phyloP scores from a whole-genome alignment of 495 filamentous ascomycete species.

The Annulohypoxylon maeteangense region DNA sequence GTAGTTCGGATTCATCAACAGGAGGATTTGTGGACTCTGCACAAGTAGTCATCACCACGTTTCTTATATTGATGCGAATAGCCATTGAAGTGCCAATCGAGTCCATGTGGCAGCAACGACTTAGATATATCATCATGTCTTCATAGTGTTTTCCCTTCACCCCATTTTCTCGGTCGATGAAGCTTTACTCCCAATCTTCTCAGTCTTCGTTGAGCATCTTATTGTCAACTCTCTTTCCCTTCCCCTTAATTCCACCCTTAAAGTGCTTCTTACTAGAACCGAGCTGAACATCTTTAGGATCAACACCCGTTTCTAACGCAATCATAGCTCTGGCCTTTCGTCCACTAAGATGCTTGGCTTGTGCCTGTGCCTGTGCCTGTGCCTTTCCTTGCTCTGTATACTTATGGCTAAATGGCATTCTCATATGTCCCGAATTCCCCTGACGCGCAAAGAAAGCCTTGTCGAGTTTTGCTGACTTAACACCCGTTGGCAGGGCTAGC shows the following conservation, averaged over 20 bases:
- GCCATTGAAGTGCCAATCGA: neutral
- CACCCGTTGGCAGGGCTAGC: conserved; percentile 63
- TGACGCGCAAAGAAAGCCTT: conserved; percentile 82
- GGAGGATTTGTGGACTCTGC: neutral
- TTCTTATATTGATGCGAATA: neutral
- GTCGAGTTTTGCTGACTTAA: conserved; percentile 81
- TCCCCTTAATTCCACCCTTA: conserved; percentile 76
- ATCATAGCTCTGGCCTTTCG: conserved; percentile 86
- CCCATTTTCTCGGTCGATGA: neutral
- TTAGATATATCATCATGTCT: neutral
- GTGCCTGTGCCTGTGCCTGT: conserved; percentile 52
- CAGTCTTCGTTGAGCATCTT: conserved; percentile 40
- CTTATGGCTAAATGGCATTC: conserved; percentile 84
- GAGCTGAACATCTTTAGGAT: conserved; percentile 80
- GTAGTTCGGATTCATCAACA: too few species aligned
- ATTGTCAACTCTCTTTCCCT: conserved; percentile 59
- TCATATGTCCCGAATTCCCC: conserved; percentile 71
- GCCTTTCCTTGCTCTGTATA: conserved; percentile 81
- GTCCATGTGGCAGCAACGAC: neutral
- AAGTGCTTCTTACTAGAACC: conserved; percentile 91
- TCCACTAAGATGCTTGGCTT: conserved; percentile 76
- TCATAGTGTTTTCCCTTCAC: neutral
- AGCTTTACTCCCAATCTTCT: neutral
- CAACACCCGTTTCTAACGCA: conserved; percentile 84
- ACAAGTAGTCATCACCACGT: neutral